These are phyloP conservation scores for Quercus tomentella DNA, from an alignment of 331 rosid species.

Conservation along the genomic window DNA sequence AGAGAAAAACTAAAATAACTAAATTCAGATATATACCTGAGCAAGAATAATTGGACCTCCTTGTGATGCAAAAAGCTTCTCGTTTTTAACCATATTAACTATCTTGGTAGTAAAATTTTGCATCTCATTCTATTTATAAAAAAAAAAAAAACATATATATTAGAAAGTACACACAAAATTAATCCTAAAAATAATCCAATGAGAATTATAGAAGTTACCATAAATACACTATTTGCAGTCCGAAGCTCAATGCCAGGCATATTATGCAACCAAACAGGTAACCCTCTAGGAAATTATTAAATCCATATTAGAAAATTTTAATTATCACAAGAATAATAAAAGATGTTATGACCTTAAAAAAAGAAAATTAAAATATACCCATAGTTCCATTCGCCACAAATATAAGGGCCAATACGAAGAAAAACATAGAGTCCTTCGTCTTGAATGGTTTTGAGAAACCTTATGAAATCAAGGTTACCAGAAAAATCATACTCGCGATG, in stretches of 20 bases:
- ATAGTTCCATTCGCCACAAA: slow-evolving; percentile 34
- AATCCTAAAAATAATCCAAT: neutral
- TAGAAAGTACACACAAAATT: neutral
- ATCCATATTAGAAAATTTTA: neutral
- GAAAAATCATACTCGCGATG: slow-evolving; percentile 29
- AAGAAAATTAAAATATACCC: slow-evolving; percentile 3
- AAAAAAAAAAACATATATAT: too few species aligned
- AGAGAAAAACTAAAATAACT: too few species aligned
- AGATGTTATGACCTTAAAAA: neutral
- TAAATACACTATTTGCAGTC: slow-evolving; percentile 21
- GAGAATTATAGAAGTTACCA: slow-evolving; percentile 11
- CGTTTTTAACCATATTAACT: slow-evolving; percentile 24
- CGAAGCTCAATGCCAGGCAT: slow-evolving; percentile 24
- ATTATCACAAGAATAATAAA: neutral
- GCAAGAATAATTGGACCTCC: slow-evolving; percentile 25
- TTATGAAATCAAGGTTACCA: slow-evolving; percentile 17
- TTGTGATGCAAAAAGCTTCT: slow-evolving; percentile 21
- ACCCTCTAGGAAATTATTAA: slow-evolving; percentile 18
- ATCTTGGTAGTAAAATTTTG: slow-evolving; percentile 19
- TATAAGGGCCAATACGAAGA: slow-evolving; percentile 39
- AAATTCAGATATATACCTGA: neutral
- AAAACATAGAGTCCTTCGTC: slow-evolving; percentile 22
- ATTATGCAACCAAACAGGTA: slow-evolving; percentile 44
- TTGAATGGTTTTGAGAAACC: slow-evolving; percentile 25
- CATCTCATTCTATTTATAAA: slow-evolving; percentile 26